phyloP scores from a whole-genome alignment of 495 filamentous ascomycete species.

The Apodospora peruviana region DNA sequence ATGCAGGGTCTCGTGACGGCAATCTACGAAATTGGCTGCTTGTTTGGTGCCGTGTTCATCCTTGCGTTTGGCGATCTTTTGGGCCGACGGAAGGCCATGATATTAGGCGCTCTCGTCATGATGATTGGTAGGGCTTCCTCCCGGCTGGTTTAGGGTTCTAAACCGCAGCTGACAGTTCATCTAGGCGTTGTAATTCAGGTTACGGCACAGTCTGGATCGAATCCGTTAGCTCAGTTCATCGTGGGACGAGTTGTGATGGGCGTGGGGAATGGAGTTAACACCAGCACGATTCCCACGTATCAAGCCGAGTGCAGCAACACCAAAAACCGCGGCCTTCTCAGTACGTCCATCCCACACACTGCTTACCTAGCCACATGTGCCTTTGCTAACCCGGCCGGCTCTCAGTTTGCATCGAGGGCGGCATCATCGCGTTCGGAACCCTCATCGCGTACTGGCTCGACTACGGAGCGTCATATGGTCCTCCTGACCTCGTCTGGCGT shows the following conservation, averaged over 20 bases:
- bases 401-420: slow-evolving; percentile 79
- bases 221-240: slow-evolving; percentile 61
- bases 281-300: slow-evolving; percentile 72
- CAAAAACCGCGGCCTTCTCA: too few relatives aligned
- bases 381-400: too few relatives aligned
- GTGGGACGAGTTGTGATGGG: slow-evolving; percentile 70
- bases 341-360: too few relatives aligned
- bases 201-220: slow-evolving; percentile 39
- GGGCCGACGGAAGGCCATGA: slow-evolving; percentile 54
- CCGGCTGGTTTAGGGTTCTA: too few relatives aligned
- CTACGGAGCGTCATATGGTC: slow-evolving; percentile 68
- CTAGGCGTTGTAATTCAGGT: slow-evolving; percentile 67
- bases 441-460: slow-evolving; percentile 81
- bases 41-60: slow-evolving; percentile 67
- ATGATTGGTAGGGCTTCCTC: too few relatives aligned
- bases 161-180: too few relatives aligned
- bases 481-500: slow-evolving; percentile 61
- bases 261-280: slow-evolving; percentile 74
- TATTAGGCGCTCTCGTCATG: slow-evolving; percentile 63
- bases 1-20: slow-evolving; percentile 80
- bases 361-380: too few relatives aligned
- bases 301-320: slow-evolving; percentile 46
- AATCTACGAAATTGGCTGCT: slow-evolving; percentile 77
- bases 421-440: slow-evolving; percentile 71
- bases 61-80: slow-evolving; percentile 62